Base-by-base conservation (phyloP, 2,329 filamentous ascomycete genomes). In the Nothophaeocryptopus gaeumannii region DNA sequence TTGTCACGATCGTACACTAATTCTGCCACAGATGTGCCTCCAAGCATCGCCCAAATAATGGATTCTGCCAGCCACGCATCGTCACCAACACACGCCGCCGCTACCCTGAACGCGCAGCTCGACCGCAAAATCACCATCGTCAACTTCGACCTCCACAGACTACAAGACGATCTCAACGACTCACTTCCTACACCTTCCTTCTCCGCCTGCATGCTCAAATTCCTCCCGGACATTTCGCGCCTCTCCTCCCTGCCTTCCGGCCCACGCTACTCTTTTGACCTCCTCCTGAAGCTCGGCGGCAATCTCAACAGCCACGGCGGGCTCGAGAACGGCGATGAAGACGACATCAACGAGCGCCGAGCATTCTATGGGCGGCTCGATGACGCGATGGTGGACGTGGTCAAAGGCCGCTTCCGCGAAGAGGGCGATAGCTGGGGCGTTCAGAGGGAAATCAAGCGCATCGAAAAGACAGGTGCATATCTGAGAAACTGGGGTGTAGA, bases 61-160 rank as follows among this genome's bases (percentile, higher is more conserved):
- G 76, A 79, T 63, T 68, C 67, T 20, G 70, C 74, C 39, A 72
- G 71, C 5, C 62, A 66, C 56, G 39, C 53, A 9, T 58, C 58
- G 16, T 66, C 65, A 20, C 65, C 67, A 2, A 71, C 75, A 14
- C 72, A 76, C 54, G 74, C 74, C 15, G 76, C 76, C 31, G 65
- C 70, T 31, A 77, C 75, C 2, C 72, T 79, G 54, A 78, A 78
- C 61, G 75, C 75, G n/a, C 76, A 79, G 61, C 74, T 79, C 53
- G 76, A 79, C 64, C 76, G 76, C 71, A 79, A 79, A 59, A 79
- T 79, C 67, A 79, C 76, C 33, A 78, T 79, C 47, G 75, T 79
- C 47, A 79, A 79, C 68, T 78, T 78, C 62, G 76, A 79, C 61
- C 74, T 79, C 3, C 76, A 79, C 68, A 74, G 76, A 44, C 70